Evolutionary conservation across 1,284 basidiomycete species (phyloP).

Genomic region (Trichosporon sp.): DNA sequence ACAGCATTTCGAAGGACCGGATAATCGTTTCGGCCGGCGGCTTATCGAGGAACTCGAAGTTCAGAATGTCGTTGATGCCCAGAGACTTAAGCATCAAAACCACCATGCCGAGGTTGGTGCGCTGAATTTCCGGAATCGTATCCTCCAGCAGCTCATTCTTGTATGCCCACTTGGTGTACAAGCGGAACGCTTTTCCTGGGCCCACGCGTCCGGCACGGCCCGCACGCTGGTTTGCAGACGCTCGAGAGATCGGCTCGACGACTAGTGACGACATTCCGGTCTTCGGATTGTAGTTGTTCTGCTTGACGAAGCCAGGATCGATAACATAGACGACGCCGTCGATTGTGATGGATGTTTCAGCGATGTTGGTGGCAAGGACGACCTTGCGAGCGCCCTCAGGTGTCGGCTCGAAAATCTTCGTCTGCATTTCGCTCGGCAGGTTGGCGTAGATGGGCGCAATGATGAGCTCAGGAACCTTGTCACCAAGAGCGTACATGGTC

Average conservation of each 20-base stretch:
- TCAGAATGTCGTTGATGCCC: slow-evolving; percentile 59
- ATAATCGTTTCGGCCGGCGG: slow-evolving; percentile 95
- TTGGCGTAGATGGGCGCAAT: slow-evolving; percentile 98
- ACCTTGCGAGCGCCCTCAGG: slow-evolving; percentile 94
- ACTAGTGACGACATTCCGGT: slow-evolving; percentile 94
- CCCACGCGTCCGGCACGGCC: slow-evolving; percentile 96
- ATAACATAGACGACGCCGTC: slow-evolving; percentile 97
- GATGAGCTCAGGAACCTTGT: slow-evolving; percentile 90
- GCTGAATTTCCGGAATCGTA: slow-evolving; percentile 57
- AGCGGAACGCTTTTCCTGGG: slow-evolving; percentile 93
- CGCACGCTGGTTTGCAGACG: slow-evolving; percentile 93
- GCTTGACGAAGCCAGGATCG: slow-evolving; percentile 95
- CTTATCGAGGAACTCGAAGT: slow-evolving; percentile 60
- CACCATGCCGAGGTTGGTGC: slow-evolving; percentile 50
- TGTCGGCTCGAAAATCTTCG: slow-evolving; percentile 98
- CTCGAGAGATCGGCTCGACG: slow-evolving; percentile 90
- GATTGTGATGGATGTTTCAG: slow-evolving; percentile 96
- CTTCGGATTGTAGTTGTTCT: slow-evolving; percentile 92
- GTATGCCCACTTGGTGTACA: slow-evolving; percentile 62
- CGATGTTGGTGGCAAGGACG: slow-evolving; percentile 96
- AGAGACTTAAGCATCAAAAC: slow-evolving; percentile 59
- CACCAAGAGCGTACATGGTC: slow-evolving; percentile 87
- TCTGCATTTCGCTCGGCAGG: slow-evolving; percentile 96
- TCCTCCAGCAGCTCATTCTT: slow-evolving; percentile 58
- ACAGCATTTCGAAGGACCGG: slow-evolving; percentile 85